Evolutionary conservation across 1,139 yeast species (phyloP).

Genomic region (Kluyveromyces sp.): DNA sequence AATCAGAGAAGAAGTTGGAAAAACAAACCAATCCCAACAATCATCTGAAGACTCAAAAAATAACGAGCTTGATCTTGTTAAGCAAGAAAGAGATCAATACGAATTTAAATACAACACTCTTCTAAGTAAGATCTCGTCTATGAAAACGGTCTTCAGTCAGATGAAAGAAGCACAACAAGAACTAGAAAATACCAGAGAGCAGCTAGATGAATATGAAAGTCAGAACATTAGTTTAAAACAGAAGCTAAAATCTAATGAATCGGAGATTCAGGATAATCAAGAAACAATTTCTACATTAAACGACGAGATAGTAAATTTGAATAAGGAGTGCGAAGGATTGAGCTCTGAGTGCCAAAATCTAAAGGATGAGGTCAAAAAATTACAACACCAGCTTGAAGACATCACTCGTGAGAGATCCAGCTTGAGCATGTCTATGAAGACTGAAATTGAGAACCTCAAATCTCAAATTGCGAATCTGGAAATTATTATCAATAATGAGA

Average conservation of each 20-base stretch:
- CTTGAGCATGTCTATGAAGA: slow-evolving; percentile 12
- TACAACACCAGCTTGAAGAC: slow-evolving; percentile 20
- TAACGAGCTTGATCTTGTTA: slow-evolving; percentile 22
- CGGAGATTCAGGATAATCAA: slow-evolving; percentile 29
- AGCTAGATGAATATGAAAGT: slow-evolving; percentile 31
- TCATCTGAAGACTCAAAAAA: slow-evolving; percentile 2
- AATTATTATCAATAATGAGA: slow-evolving; percentile 20
- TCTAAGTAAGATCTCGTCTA: slow-evolving; percentile 65
- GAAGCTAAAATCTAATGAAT: slow-evolving; percentile 21
- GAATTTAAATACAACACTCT: slow-evolving; percentile 71
- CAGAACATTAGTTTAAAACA: slow-evolving; percentile 31
- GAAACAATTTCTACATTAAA: slow-evolving; percentile 36
- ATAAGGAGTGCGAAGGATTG: slow-evolving; percentile 59
- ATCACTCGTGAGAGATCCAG: slow-evolving; percentile 9
- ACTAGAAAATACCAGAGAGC: slow-evolving; percentile 48
- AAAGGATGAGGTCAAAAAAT: slow-evolving; percentile 15
- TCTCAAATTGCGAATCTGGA: slow-evolving; percentile 25
- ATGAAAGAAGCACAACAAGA: slow-evolving; percentile 74
- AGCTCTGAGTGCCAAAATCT: slow-evolving; percentile 35
- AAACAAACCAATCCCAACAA: slow-evolving; percentile 4
- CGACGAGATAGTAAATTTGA: slow-evolving; percentile 48
- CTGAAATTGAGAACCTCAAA: slow-evolving; percentile 16
- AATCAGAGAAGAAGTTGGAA: too few species aligned
- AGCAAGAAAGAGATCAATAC: slow-evolving; percentile 55
- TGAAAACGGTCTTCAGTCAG: slow-evolving; percentile 68